Base-by-base conservation (phyloP, 345 rosid genomes). In the Noccaea caerulescens region DNA sequence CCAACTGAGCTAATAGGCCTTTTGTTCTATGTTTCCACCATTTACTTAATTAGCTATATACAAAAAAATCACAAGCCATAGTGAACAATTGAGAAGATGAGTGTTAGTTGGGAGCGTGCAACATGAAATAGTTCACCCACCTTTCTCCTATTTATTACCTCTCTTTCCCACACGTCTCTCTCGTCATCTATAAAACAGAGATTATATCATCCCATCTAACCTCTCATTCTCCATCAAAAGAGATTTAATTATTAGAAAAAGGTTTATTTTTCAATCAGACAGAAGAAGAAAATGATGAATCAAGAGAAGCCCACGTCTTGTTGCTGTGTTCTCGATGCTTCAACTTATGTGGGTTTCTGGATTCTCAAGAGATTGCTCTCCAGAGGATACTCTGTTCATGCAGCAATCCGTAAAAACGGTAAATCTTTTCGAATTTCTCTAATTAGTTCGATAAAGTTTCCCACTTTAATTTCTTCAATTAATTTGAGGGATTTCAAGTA, bases 291-390 rank as follows among this genome's bases (percentile, higher is more conserved):
- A 23, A 0, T 14, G 37, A 79, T 73, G 88, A 79, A 69, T 72
- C 79, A 72, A 6, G 79, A 77, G 49, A 76, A 71, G 20, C 71
- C 87, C 23, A 6, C 76, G 5, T 86, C 83, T 47, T 86, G 97
- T 16, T 87, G 84, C 47, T 91, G 95, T 62, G 92, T 86, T 74
- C 92, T 88, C 49, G 97, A 88, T 73, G 94, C 97, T 6, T 88
- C 97, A n/a, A 84, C 86, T 57, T 91, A 88, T 72, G 90, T 88
- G 16, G 97, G 97, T 58, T 91, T 82, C 77, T 88, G 97, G 97
- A 79, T 91, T 80, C 84, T 88, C 78, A 87, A 86, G 56, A 84
- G 86, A 25, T 72, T 91, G 11, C 72, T 91, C 66, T 41, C 63
- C 34, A 85, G 37, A 84, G 97, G 97, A 9, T 91, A 88, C 80